Percentiles rank a stretch among this genome's conserved stretches.
These are phyloP conservation scores for Xanthoparmelia taractica DNA, from an alignment of 495 filamentous ascomycete species.

Conservation along the genomic window DNA sequence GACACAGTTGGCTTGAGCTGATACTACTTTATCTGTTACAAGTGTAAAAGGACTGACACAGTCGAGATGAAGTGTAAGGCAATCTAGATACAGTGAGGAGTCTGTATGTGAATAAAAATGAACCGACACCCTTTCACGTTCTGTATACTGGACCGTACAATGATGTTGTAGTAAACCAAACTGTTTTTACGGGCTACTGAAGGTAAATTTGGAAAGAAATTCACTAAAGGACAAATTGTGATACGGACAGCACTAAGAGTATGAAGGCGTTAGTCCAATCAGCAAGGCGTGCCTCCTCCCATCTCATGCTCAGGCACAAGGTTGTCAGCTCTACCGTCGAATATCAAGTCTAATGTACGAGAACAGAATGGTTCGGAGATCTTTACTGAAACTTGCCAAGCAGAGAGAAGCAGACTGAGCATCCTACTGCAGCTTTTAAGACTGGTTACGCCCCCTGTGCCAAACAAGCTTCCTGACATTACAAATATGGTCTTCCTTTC, in stretches of 20 bases:
- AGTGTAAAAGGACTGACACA: too few relatives aligned
- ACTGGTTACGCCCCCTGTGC: background rate
- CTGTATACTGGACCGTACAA: too few relatives aligned
- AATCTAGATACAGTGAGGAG: too few relatives aligned
- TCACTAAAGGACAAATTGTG: background rate
- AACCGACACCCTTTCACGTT: too few relatives aligned
- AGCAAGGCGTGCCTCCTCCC: background rate
- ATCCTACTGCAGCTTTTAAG: background rate
- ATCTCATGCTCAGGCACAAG: background rate
- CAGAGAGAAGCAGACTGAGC: slow-evolving; percentile 12
- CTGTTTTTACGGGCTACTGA: too few relatives aligned
- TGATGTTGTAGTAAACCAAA: too few relatives aligned
- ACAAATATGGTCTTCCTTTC: slow-evolving; percentile 69
- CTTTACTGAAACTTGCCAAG: background rate
- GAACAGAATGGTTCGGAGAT: slow-evolving; percentile 3
- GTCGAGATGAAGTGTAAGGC: too few relatives aligned
- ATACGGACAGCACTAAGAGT: slow-evolving; percentile 3
- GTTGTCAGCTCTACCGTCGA: background rate
- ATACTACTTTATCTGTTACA: too few relatives aligned
- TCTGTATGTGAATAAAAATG: too few relatives aligned
- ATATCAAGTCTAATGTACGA: background rate
- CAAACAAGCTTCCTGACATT: background rate
- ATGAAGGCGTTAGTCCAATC: background rate
- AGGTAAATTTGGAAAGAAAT: too few relatives aligned
- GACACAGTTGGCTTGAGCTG: too few relatives aligned